Base-by-base conservation (phyloP, 1,139 yeast genomes). In the Kodamaea arcana region DNA sequence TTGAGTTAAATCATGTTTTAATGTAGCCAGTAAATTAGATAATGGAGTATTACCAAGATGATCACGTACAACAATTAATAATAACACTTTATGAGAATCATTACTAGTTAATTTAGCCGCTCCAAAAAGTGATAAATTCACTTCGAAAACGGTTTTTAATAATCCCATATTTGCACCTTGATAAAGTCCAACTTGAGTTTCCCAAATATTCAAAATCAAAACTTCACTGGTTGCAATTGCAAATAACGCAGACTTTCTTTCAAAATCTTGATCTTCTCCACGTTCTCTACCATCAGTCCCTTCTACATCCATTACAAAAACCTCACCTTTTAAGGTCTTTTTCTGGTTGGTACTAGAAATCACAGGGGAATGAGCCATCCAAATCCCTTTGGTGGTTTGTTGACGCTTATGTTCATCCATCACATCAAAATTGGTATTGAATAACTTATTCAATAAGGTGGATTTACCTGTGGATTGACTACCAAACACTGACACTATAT, bases 141-240 rank as follows among this genome's bases (percentile, higher is more conserved):
- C 98, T 54, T 92, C 98, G 62, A 92, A 90, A 3, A 92, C 98
- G 0, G 98, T 92, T 55, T 88, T 90, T 47, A 92, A 70, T 34
- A 92, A 65, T 1, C 94, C 98, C 96, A 92, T 84, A 52, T 92
- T 92, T 17, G 97, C 97, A 32, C 98, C 98, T 56, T 92, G 97
- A 54, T 92, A 92, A 34, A 94, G 69, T 4, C 98, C 98, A 36
- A 92, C 90, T 57, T 92, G 98, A 47, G 87, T 85, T 58, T 92
- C 98, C 97, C 98, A 92, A 56, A 92, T 79, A 58, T 92, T 92
- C 35, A 92, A 83, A 42, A 92, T 88, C 50, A 92, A 70, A 3
- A 90, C 80, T 54, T 92, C 98, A 13, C 94, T 80, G 0, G 97
- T 90, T 6, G 97, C 79, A 42, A 92, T 66, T 0, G 98, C 97